Base-by-base conservation (phyloP, 2,329 filamentous ascomycete genomes). In the Pyrenochaeta sp. region DNA sequence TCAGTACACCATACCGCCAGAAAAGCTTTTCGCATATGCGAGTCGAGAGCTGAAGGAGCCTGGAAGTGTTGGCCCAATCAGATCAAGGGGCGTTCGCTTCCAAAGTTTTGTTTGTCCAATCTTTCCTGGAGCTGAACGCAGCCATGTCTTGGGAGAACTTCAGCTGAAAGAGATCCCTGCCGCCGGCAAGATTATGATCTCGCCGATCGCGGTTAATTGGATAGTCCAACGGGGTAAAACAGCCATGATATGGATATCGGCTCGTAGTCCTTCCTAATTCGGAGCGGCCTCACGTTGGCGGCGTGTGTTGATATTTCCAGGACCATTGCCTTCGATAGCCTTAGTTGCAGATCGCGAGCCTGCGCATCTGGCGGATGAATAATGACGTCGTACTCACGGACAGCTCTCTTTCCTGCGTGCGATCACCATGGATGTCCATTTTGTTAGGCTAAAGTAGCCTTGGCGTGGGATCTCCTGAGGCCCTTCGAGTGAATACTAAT, bases 101-200 rank as follows among this genome's bases (percentile, higher is more conserved):
- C 35, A 32, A 17, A 12, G 3, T 23, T 31, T 36, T 27, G 4
- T n/a, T 27, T 29, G 20, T 45, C 49, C 49, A 53, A 50, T 57
- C 20, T 27, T 41, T 15, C 10, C 14, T 3, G n/a, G 14, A 36
- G 36, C 37, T 50, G 45, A 44, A 32, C n/a, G n/a, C 49, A 57
- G 54, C 49, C 54, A 35, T 23, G 49, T 53, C 49, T 57, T 53
- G 49, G 54, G 31, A 47, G 23, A 43, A 27, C 30, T 41, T 52
- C 49, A 53, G 54, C 54, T 57, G 54, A 36, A 36, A 17, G 41
- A 18, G 21, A 27, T 35, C 53, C 49, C 49, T 45, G 23, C 53
- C 39, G 45, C 15, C 23, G 7, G 23, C 37, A 37, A 39, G 29
- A 14, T 39, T 44, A 32, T 41, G 18, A 29, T 20, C 4, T 10